Base-by-base conservation (phyloP, 148 eudicot species). In the Hydrangea macrophylla region DNA sequence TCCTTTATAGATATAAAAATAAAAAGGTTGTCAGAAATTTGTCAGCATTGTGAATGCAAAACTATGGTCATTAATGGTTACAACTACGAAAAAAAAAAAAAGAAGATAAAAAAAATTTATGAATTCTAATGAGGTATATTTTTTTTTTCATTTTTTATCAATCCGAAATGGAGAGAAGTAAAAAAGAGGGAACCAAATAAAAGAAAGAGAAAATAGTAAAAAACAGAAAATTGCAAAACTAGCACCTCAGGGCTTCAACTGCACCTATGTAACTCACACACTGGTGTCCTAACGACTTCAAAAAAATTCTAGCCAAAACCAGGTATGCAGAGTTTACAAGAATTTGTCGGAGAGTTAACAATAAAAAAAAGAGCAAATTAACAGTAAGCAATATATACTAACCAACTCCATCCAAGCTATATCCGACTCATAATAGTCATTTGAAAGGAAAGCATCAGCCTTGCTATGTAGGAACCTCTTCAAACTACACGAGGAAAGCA, bases 391-490 rank as follows among this genome's bases (percentile, higher is more conserved):
- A 40, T 25, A 37, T 25, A 37, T 39, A 80, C 86, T 76, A 64
- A 94, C 98, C 97, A 94, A 79, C 71, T 94, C 92, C 98, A 94
- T 90, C 98, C 98, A 94, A 36, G 96, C 92, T 83, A 94, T 81
- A 75, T 94, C 98, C 24, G 98, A 94, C 56, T 94, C 97, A 82
- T 94, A 90, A 69, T 94, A 94, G 72, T 94, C 92, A 86, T 94
- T 94, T 62, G 98, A 88, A 60, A 86, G 86, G 76, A 94, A 94
- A 60, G 97, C 95, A 73, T 85, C 83, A 51, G 97, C 97, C 87
- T 87, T 94, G 81, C 88, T 75, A 66, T 81, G 86, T 73, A 94
- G 83, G 68, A 90, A 74, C 80, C 75, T 89, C 90, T 88, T 88
- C 83, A 94, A 80, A 79, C 97, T 94, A 73, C 81, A 77, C 35